Evolutionary conservation across 169 alveolate species (phyloP), one percentile per base, ranked within the genome.

Genomic region (Cryptosporidium muris): DNA sequence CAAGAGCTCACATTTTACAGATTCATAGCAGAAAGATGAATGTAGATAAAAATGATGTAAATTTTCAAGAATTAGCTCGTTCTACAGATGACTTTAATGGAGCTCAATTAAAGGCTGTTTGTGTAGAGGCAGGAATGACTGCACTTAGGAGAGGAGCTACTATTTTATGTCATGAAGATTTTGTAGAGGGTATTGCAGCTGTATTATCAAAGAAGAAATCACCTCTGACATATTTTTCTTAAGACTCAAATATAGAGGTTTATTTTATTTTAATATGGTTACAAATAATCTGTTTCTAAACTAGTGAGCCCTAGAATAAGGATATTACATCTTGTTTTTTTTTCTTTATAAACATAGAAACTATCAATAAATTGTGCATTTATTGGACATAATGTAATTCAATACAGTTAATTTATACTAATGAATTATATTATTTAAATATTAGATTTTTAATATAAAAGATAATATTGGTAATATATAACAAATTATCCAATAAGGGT

Each of bases 11-110:
- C 67, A 98, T 98, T 81, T 67, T 98, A 90, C 97, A 97, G 89
- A 98, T 98, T 63, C 99, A 98, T 91, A 95, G 99, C 16, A 92
- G 99, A 65, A 97, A 97, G 91, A 98, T 98, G 99, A 97, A 96
- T 91, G 98, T 97, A 47, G 96, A 97, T 82, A 95, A 95, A 91
- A 98, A 96, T 45, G 94, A 91, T 65, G 98, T 96, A 58, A 97
- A 97, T 89, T 98, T 95, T 91, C 93, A 92, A 53, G 99, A 97
- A 90, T 92, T 98, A 40, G 98, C 99, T 14, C 92, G 99, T 65
- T 91, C 98, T 60, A 97, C 99, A 0, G 99, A 96, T 66, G 99
- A 97, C 80, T 97, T 98, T 92, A 97, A 97, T 82, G 99, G 99
- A 6, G 99, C 99, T n/a, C 95, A 95, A 88, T 82, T 96, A 58